phyloP scores from a whole-genome alignment of 2,329 filamentous ascomycete genomes.

The Lachnellula subtilissima region DNA sequence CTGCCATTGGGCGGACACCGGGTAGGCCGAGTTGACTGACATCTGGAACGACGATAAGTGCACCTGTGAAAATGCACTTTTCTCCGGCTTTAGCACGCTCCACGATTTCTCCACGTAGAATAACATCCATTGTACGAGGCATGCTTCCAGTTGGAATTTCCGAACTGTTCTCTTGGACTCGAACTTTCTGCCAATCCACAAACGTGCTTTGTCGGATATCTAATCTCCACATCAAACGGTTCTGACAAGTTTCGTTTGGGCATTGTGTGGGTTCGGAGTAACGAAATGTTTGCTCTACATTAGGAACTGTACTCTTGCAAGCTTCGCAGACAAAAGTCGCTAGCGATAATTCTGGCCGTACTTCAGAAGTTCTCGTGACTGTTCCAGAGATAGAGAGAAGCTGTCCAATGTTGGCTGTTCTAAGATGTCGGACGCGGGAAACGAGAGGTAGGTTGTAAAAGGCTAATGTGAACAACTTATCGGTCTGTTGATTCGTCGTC shows the following conservation, averaged over 20 bases:
- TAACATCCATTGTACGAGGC: constrained; percentile 96
- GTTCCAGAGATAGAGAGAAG: constrained; percentile 95
- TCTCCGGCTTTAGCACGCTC: constrained; percentile 96
- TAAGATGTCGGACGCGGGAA: constrained; percentile 44
- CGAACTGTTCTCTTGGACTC: constrained; percentile 96
- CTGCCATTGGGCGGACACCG: constrained; percentile 74
- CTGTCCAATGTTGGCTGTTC: constrained; percentile 86
- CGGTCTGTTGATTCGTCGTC: constrained; percentile 89
- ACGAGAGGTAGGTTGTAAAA: constrained; percentile 66
- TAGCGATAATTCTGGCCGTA: constrained; percentile 85
- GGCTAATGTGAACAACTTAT: constrained; percentile 81
- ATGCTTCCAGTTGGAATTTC: constrained; percentile 98
- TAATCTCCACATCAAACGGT: constrained; percentile 90
- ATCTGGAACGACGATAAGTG: constrained; percentile 92
- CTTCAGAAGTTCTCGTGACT: constrained; percentile 93
- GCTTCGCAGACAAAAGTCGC: constrained; percentile 89
- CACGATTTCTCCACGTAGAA: constrained; percentile 93
- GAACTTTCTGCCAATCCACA: constrained; percentile 98
- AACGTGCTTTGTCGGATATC: constrained; percentile 97
- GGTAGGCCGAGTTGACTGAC: constrained; percentile 92
- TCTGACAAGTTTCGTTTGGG: constrained; percentile 80
- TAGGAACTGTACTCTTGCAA: constrained; percentile 78
- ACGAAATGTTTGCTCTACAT: constrained; percentile 94
- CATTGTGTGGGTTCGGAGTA: constrained; percentile 97
- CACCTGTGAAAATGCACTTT: constrained; percentile 96